These are phyloP conservation scores for Boletus fagicola DNA, from an alignment of 768 basidiomycete species.

Conservation along the genomic window DNA sequence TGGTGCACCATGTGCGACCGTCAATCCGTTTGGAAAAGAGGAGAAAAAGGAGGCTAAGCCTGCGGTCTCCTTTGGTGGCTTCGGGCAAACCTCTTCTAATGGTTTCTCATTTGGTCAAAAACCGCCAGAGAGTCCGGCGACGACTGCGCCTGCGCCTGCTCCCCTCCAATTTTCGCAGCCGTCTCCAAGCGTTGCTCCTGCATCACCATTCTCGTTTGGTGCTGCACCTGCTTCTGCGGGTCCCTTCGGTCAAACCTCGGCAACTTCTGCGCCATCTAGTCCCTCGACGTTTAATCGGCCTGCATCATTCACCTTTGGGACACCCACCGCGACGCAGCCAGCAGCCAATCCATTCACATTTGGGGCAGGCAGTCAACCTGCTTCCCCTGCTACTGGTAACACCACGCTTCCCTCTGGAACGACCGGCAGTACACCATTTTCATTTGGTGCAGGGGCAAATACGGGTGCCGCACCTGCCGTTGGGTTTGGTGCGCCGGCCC, in stretches of 20 bases:
- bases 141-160: slow-evolving; percentile 37
- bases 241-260: slow-evolving; percentile 43
- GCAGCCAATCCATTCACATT: slow-evolving; percentile 45
- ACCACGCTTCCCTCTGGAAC: slow-evolving; percentile 35
- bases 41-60: slow-evolving; percentile 44
- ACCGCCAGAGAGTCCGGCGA: slow-evolving; percentile 38
- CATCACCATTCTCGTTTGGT: slow-evolving; percentile 48
- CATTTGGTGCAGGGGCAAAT: slow-evolving; percentile 38
- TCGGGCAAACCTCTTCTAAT: slow-evolving; percentile 43
- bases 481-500: slow-evolving; percentile 40
- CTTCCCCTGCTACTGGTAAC: slow-evolving; percentile 49
- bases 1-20: slow-evolving; percentile 24
- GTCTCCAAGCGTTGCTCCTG: slow-evolving; percentile 35
- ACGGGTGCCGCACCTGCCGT: slow-evolving; percentile 37
- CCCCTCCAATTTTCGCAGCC: slow-evolving; percentile 51
- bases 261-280: slow-evolving; percentile 52
- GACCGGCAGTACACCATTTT: slow-evolving; percentile 24
- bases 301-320: slow-evolving; percentile 47
- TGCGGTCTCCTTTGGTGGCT: slow-evolving; percentile 44
- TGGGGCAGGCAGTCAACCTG: slow-evolving; percentile 52
- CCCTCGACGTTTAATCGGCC: slow-evolving; percentile 56
- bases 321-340: slow-evolving; percentile 38
- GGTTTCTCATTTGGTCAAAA: slow-evolving; percentile 50
- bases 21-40: slow-evolving; percentile 53
- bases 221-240: slow-evolving; percentile 34